phyloP scores from a whole-genome alignment of 2,329 filamentous ascomycete genomes.

The Neobulgaria alba region DNA sequence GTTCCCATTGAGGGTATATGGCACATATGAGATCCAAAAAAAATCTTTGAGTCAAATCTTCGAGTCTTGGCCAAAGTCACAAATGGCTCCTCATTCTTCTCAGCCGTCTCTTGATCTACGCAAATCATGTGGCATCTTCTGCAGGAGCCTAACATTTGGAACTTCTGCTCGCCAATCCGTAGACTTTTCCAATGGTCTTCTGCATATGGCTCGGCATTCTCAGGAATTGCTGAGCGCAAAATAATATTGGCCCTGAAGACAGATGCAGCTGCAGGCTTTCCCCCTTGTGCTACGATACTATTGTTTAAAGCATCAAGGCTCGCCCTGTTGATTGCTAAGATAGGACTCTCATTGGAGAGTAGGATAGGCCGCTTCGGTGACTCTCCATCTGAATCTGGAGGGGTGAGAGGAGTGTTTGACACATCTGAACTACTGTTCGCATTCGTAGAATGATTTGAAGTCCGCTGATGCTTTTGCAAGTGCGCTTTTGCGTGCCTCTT shows the following conservation, averaged over 20 bases:
- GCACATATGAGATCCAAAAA: constrained; percentile 78
- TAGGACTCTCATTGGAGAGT: constrained; percentile 88
- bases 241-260: constrained; percentile 89
- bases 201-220: constrained; percentile 48
- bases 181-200: constrained; percentile 73
- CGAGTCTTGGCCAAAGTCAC: constrained; percentile 81
- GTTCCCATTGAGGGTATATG: constrained; percentile 29
- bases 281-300: constrained; percentile 54
- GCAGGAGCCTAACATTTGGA: constrained; percentile 73
- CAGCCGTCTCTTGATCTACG: constrained; percentile 74
- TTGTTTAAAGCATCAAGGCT: constrained; percentile 74
- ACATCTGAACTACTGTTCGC: constrained; percentile 39
- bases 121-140: constrained; percentile 94
- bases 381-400: constrained; percentile 49
- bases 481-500: constrained; percentile 65
- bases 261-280: constrained; percentile 57
- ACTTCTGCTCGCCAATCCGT: constrained; percentile 53
- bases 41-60: constrained; percentile 73
- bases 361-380: constrained; percentile 49
- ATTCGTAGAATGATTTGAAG: constrained; percentile 12
- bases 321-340: constrained; percentile 71
- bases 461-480: constrained; percentile 48
- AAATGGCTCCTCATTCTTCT: constrained; percentile 76
- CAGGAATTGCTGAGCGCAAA: constrained; percentile 42
- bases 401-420: constrained; percentile 42